These are phyloP conservation scores for Boechera stricta DNA, from an alignment of 345 rosid genomes.

Conservation along the genomic window DNA sequence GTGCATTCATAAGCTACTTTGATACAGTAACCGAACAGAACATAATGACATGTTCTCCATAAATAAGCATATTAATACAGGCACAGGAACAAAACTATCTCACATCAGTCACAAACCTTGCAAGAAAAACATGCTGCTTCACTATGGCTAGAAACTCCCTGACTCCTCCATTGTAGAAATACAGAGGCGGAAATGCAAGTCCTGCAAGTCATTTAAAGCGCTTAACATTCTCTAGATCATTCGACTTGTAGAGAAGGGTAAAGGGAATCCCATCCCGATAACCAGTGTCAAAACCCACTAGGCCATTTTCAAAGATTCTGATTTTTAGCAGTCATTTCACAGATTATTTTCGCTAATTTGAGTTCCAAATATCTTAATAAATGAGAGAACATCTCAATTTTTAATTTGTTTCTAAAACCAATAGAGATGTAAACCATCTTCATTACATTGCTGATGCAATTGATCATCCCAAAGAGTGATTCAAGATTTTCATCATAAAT, in stretches of 20 bases:
- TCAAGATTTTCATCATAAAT: neutral
- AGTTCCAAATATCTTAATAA: neutral
- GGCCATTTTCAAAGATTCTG: too few relatives aligned
- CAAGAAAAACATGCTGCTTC: constrained; percentile 83
- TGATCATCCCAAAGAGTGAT: neutral
- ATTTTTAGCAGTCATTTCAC: neutral
- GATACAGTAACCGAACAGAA: constrained; percentile 12
- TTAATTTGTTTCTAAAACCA: neutral
- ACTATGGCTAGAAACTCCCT: constrained; percentile 82
- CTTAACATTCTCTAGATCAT: constrained; percentile 4
- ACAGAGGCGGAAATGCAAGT: constrained; percentile 89
- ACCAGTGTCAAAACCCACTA: constrained; percentile 24
- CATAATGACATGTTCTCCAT: neutral
- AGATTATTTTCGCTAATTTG: neutral
- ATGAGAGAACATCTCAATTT: neutral
- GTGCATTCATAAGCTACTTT: constrained; percentile 22
- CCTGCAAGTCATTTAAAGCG: constrained; percentile 54
- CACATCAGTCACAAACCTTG: constrained; percentile 59
- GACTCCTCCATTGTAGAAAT: constrained; percentile 95
- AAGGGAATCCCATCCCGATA: neutral
- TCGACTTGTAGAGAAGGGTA: neutral
- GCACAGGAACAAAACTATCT: neutral
- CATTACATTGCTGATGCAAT: neutral
- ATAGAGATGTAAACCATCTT: neutral
- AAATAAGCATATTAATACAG: constrained; percentile 25